Evolutionary conservation across 345 rosid genomes (phyloP).

Genomic region (Adansonia digitata): DNA sequence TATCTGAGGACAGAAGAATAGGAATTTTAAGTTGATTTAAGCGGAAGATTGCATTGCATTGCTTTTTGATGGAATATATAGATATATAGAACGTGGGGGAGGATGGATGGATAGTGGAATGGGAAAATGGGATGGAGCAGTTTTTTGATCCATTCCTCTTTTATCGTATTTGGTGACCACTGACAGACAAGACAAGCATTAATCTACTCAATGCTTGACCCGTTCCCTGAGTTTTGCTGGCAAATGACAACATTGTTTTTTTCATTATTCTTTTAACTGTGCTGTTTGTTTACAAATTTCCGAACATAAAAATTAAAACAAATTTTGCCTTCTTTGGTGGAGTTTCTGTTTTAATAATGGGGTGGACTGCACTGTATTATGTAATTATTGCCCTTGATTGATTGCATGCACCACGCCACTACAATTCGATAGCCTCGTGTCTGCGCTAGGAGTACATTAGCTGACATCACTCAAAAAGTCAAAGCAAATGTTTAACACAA

Average conservation of each 20-base stretch:
- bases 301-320: background rate
- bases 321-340: too few species aligned
- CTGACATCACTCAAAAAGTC: too few species aligned
- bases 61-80: background rate
- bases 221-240: background rate
- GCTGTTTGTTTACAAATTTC: background rate
- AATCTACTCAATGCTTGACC: background rate
- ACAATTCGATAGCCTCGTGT: too few species aligned
- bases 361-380: too few species aligned
- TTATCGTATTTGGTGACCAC: background rate
- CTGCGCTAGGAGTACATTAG: too few species aligned
- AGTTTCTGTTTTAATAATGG: too few species aligned
- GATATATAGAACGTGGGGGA: too few species aligned
- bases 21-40: background rate
- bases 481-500: too few species aligned
- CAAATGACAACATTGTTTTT: background rate
- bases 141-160: conserved; percentile 8
- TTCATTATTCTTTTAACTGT: background rate
- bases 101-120: too few species aligned
- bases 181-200: background rate
- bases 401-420: too few species aligned
- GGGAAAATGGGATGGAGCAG: conserved; percentile 8
- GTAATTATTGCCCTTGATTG: too few species aligned
- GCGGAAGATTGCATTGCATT: background rate
- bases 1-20: too few species aligned